Base-by-base conservation (phyloP, 2,329 filamentous ascomycete genomes). In the Pseudopyrenochaeta lycopersici region DNA sequence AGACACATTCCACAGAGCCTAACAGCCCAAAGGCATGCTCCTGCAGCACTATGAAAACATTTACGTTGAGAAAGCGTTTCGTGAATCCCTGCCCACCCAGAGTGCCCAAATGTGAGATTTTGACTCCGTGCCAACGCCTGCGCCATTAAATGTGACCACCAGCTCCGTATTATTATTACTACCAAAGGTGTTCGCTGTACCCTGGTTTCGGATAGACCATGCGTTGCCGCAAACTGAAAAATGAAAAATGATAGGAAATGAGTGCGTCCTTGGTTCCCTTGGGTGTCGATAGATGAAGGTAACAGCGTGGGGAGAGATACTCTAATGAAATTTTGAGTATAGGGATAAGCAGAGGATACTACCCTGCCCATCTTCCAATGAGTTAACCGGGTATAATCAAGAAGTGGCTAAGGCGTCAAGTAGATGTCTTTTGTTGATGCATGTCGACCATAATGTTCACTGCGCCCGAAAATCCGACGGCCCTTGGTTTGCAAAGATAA, bases 401-500 rank as follows among this genome's bases (percentile, higher is more conserved):
- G 40, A 42, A 42, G 21, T 27, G 23, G 30, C 27, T 30, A 6
- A n/a, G 40, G 7, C 14, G 23, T 27, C 23, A 23, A 11, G 39
- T 41, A 29, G n/a, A n/a, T 41, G n/a, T 41, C 2, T n/a, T 21
- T 10, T 41, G 7, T 5, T 15, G 23, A 11, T n/a, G 4, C 27
- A n/a, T 18, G n/a, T 6, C 7, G 7, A 4, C n/a, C n/a, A 29
- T 23, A 12, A 23, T 15, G 29, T 12, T 38, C 27, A 59, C 36
- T 56, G 50, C 23, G 31, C 53, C 14, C 56, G 58, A 60, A 80
- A 81, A 58, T 80, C 76, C 54, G 74, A 71, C 1, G 79, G 78
- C 9, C 76, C 76, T 51, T 79, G 77, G 43, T 81, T 81, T 40
- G 78, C 77, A 50, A 82, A 82, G 14, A 78, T 78, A 59, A 79